These are phyloP conservation scores for Fusarium dlaminii DNA, from an alignment of 2,329 filamentous ascomycete genomes.

Conservation along the genomic window DNA sequence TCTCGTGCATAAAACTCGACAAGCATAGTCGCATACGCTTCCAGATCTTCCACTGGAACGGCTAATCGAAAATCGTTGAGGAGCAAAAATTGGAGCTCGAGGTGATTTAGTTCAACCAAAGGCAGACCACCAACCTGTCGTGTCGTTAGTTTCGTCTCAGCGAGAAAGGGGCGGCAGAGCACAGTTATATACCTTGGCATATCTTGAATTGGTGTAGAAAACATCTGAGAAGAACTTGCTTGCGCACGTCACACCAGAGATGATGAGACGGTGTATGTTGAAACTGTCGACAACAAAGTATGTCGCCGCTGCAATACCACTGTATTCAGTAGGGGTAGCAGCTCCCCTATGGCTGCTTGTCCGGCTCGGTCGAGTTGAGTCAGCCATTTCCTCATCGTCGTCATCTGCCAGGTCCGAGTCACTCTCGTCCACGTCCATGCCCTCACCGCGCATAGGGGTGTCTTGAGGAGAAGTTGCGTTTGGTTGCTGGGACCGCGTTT, in stretches of 20 bases:
- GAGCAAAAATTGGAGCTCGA: slow-evolving; percentile 94
- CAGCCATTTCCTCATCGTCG: slow-evolving; percentile 50
- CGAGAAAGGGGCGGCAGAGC: not conserved
- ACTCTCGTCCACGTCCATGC: slow-evolving; percentile 52
- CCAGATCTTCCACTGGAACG: slow-evolving; percentile 92
- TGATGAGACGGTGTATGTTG: slow-evolving; percentile 96
- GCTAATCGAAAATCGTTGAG: slow-evolving; percentile 96
- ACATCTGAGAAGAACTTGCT: slow-evolving; percentile 99
- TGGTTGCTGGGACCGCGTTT: slow-evolving; percentile 19
- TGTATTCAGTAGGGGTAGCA: slow-evolving; percentile 37
- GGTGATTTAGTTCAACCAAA: slow-evolving; percentile 90
- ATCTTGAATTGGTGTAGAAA: slow-evolving; percentile 98
- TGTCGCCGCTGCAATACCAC: slow-evolving; percentile 53
- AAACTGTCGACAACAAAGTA: slow-evolving; percentile 97
- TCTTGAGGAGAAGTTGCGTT: slow-evolving; percentile 38
- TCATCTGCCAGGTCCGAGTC: slow-evolving; percentile 63
- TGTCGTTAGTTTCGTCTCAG: slow-evolving; percentile 14
- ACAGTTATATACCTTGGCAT: slow-evolving; percentile 82
- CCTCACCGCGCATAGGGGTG: slow-evolving; percentile 43
- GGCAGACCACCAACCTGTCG: slow-evolving; percentile 90
- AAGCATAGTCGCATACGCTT: slow-evolving; percentile 97
- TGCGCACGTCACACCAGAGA: slow-evolving; percentile 95
- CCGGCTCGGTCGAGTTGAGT: slow-evolving; percentile 40
- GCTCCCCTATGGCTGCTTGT: slow-evolving; percentile 36
- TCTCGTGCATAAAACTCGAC: slow-evolving; percentile 98